Conservation (phyloP, 2,329 filamentous ascomycete species). For the Botrytis cinerea region DNA sequence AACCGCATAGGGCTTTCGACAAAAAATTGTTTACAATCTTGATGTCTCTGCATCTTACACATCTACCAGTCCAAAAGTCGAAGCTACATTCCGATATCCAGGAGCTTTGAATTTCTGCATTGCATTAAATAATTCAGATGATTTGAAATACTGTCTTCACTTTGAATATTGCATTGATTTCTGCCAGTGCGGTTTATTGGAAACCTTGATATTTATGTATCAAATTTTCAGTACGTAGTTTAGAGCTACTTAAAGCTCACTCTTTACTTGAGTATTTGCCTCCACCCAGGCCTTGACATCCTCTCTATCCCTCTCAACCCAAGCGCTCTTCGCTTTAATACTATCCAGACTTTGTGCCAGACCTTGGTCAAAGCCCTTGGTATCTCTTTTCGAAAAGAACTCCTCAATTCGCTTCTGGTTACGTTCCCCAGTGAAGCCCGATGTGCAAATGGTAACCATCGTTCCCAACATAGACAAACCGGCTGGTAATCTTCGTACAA, state of each 20-base stretch:
- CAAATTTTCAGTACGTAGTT: neutral
- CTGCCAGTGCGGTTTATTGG: neutral
- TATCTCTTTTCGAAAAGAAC: conserved; percentile 83
- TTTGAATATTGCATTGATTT: neutral
- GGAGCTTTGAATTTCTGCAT: neutral
- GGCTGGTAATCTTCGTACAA: conserved; percentile 82
- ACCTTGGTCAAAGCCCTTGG: conserved; percentile 83
- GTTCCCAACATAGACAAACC: conserved; percentile 81
- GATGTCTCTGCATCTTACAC: neutral
- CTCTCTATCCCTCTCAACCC: conserved; percentile 73
- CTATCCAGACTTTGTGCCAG: conserved; percentile 87
- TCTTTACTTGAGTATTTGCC: conserved; percentile 50
- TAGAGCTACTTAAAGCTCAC: conserved; percentile 33
- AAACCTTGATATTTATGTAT: neutral
- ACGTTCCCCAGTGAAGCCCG: conserved; percentile 74
- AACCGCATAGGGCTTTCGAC: neutral
- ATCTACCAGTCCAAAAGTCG: neutral
- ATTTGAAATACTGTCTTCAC: neutral
- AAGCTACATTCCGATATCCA: neutral
- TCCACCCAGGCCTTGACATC: conserved; percentile 76
- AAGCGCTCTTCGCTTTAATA: conserved; percentile 80
- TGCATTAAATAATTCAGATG: neutral
- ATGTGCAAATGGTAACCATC: conserved; percentile 80
- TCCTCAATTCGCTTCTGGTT: conserved; percentile 74
- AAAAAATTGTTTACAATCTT: neutral